Evolutionary conservation across 495 filamentous ascomycete genomes (phyloP).

Genomic region (Paragyromitra xinjiangensis): DNA sequence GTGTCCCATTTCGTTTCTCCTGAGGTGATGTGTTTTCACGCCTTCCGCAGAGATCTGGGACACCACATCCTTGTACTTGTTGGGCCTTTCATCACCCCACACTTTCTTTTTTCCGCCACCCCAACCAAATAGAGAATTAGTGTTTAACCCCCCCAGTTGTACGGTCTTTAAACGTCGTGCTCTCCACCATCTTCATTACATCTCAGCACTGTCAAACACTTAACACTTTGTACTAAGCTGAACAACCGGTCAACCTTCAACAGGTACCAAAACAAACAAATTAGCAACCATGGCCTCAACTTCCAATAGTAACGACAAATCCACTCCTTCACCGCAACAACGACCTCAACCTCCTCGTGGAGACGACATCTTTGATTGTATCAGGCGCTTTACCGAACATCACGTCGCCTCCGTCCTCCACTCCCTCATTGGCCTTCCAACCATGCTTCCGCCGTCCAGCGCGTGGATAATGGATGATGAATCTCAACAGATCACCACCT

Average conservation of each 20-base stretch:
- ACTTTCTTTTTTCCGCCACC: conserved; percentile 18
- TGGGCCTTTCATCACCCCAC: conserved; percentile 40
- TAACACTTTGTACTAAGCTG: not conserved
- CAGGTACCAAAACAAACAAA: conserved; percentile 11
- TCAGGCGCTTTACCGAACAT: conserved; percentile 55
- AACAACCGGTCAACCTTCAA: conserved; percentile 32
- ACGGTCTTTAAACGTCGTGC: conserved; percentile 8
- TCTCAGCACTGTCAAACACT: conserved; percentile 2
- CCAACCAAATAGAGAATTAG: conserved; percentile 28
- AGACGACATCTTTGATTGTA: conserved; percentile 46
- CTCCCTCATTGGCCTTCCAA: conserved; percentile 55
- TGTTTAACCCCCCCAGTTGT: not conserved
- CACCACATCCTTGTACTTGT: conserved; percentile 33
- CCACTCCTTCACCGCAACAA: conserved; percentile 6
- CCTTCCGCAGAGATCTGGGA: not conserved
- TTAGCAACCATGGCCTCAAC: conserved; percentile 28
- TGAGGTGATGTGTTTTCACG: conserved; percentile 1
- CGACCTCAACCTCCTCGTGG: conserved; percentile 25
- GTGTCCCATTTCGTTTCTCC: not conserved
- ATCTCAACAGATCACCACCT: not conserved
- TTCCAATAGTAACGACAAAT: conserved; percentile 20
- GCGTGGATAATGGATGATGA: conserved; percentile 52
- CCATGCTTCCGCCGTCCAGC: conserved; percentile 51
- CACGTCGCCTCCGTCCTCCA: conserved; percentile 54
- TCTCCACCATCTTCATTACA: not conserved